Base-by-base conservation (phyloP, 1,284 basidiomycete species). In the Fistulina hepatica region DNA sequence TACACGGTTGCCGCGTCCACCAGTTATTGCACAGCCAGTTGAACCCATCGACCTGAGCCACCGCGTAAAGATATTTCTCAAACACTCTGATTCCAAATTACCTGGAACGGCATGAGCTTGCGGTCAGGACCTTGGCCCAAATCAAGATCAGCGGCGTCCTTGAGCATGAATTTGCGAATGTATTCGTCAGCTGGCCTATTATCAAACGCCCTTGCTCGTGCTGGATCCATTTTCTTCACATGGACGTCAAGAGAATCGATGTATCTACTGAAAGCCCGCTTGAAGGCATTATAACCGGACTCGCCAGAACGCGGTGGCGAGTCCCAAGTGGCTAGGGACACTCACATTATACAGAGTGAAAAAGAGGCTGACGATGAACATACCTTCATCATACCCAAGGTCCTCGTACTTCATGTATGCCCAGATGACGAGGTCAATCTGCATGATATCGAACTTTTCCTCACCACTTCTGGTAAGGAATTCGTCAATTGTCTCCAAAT, bases 21-120 rank as follows among this genome's bases (percentile, higher is more conserved):
- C 91, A 92, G 49, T 94, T 92, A 50, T 80, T 73, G 44, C 77
- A 76, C 21, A 97, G 67, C 91, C 93, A 97, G 45, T 93, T 93
- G 44, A 97, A 78, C 5, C 94, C 93, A 36, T 91, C 81, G 17
- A 94, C 69, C 79, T 93, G 54, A 17, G 30, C 16, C 39, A 28
- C 7, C 32, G 55, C 20, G 46, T 39, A 12, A 15, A n/a, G 32
- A 21, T 27, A 17, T 39, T 21, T 21, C 17, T 21, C 15, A 22
- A 17, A 36, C n/a, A 32, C 25, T 36, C 16, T 15, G 31, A 32
- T 24, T 19, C 21, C 13, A 28, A 31, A 49, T 31, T 40, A 81
- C 82, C 56, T 91, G 88, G 61, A 92, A 94, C 17, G 76, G 73
- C 84, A 92, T 89, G 34, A 94, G 66, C 46, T 74, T 76, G 41